Percentiles rank a stretch among this genome's conserved stretches.
These are phyloP conservation scores for Ogataea paradorogensis DNA, from an alignment of 805 yeast species.

Conservation along the genomic window DNA sequence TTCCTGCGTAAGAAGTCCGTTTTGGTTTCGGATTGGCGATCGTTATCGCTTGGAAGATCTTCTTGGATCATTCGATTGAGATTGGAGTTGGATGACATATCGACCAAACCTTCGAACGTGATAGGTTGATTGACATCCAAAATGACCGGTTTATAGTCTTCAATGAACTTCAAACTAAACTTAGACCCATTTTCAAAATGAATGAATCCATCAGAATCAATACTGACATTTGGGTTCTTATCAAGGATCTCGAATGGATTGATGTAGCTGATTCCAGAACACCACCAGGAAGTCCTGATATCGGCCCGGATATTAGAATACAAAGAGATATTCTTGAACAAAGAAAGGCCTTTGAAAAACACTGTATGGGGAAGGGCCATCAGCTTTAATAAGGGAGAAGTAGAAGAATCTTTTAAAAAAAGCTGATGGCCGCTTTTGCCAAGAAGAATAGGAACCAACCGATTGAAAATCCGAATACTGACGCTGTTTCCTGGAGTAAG, in stretches of 20 bases:
- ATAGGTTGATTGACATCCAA: conserved; percentile 50
- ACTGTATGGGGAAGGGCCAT: conserved; percentile 64
- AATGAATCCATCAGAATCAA: conserved; percentile 43
- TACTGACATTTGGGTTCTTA: conserved; percentile 31
- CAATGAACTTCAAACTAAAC: conserved; percentile 43
- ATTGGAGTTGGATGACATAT: conserved; percentile 12
- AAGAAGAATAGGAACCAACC: conserved; percentile 58
- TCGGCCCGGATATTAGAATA: conserved; percentile 81
- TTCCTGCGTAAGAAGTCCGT: conserved; percentile 27
- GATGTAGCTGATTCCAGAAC: conserved; percentile 61
- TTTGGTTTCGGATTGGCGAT: conserved; percentile 4
- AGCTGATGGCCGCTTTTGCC: conserved; percentile 75
- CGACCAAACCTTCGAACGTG: conserved; percentile 26
- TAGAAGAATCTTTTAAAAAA: conserved; percentile 51
- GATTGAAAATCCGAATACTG: conserved; percentile 55
- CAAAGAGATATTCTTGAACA: conserved; percentile 52
- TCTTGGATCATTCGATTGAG: conserved; percentile 20
- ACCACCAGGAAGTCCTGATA: conserved; percentile 79
- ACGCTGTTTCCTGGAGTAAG: conserved; percentile 55
- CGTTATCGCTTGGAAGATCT: conserved; percentile 21
- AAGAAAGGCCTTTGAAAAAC: conserved; percentile 53
- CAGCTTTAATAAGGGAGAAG: conserved; percentile 53
- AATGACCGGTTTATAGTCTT: conserved; percentile 55
- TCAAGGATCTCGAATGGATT: conserved; percentile 54
- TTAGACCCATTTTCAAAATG: conserved; percentile 36